Evolutionary conservation across 2,329 filamentous ascomycete genomes (phyloP).

Genomic region (Penicillium janthinellum): DNA sequence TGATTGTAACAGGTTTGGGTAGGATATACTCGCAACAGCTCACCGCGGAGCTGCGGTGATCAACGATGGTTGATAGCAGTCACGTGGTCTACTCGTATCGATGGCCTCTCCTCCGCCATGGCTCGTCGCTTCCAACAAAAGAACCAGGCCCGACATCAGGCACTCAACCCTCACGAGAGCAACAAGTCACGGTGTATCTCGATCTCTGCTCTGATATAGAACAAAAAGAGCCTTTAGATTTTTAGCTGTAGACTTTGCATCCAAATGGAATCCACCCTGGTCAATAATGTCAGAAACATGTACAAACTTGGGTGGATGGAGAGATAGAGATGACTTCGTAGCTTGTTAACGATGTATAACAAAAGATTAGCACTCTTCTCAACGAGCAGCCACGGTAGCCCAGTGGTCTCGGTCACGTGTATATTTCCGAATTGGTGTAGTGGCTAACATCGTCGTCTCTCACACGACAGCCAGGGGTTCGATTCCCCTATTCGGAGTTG

Average conservation of each 20-base stretch:
- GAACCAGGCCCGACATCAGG: background rate
- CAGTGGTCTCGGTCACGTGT: background rate
- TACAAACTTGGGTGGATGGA: too few relatives aligned
- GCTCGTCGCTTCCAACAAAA: background rate
- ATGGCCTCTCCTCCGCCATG: background rate
- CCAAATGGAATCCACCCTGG: too few relatives aligned
- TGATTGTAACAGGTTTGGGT: background rate
- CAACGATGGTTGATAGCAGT: slow-evolving; percentile 4
- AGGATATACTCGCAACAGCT: background rate
- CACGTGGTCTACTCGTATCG: slow-evolving; percentile 12
- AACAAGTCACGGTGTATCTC: too few relatives aligned
- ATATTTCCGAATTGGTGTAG: slow-evolving; percentile 31
- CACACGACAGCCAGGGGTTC: slow-evolving; percentile 34
- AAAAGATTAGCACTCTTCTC: fast-evolving
- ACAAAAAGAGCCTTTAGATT: too few relatives aligned
- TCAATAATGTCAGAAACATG: too few relatives aligned
- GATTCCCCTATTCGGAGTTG: slow-evolving; percentile 33
- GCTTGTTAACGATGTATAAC: background rate
- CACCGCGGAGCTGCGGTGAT: slow-evolving; percentile 18
- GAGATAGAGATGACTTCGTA: too few relatives aligned
- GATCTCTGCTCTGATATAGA: too few relatives aligned
- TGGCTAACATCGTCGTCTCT: slow-evolving; percentile 35
- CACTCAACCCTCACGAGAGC: background rate
- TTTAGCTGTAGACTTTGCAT: too few relatives aligned
- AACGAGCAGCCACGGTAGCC: background rate